These are phyloP conservation scores for Candida hungchunana DNA, from an alignment of 805 yeast genomes.

Conservation along the genomic window DNA sequence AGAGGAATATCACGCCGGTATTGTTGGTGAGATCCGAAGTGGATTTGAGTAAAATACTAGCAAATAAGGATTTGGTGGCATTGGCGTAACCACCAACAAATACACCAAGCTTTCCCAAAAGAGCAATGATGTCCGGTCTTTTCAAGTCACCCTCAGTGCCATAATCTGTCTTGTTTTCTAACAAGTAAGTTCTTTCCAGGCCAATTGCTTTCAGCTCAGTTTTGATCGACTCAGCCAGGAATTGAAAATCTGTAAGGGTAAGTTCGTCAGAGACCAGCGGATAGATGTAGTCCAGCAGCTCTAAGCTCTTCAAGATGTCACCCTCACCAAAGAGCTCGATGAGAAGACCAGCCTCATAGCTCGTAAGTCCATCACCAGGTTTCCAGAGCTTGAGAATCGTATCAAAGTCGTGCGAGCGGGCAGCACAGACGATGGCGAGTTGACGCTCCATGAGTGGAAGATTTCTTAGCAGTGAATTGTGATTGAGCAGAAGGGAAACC, in stretches of 20 bases:
- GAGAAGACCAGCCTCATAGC: slow-evolving; percentile 1
- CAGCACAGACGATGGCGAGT: neutral
- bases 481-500: neutral
- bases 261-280: slow-evolving; percentile 1
- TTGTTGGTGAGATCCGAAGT: slow-evolving; percentile 12
- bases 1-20: slow-evolving; percentile 19
- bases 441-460: slow-evolving; percentile 1
- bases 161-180: slow-evolving; percentile 1
- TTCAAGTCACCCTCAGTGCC: slow-evolving; percentile 10
- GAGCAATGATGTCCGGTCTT: slow-evolving; percentile 16
- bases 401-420: slow-evolving; percentile 1
- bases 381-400: slow-evolving; percentile 3
- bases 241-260: slow-evolving; percentile 11
- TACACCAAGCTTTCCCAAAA: neutral
- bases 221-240: slow-evolving; percentile 8
- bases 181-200: slow-evolving; percentile 5
- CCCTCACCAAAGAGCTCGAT: neutral
- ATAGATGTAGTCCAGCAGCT: slow-evolving; percentile 1
- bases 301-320: neutral
- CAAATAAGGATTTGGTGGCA: slow-evolving; percentile 6
- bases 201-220: slow-evolving; percentile 7
- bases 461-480: neutral
- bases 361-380: neutral
- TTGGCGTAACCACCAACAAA: neutral
- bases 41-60: slow-evolving; percentile 13